A percentile compares a stretch with the other conserved stretches of the same genome.
phyloP scores from a whole-genome alignment of 305 asterid genomes.

The Ilex paraguariensis region DNA sequence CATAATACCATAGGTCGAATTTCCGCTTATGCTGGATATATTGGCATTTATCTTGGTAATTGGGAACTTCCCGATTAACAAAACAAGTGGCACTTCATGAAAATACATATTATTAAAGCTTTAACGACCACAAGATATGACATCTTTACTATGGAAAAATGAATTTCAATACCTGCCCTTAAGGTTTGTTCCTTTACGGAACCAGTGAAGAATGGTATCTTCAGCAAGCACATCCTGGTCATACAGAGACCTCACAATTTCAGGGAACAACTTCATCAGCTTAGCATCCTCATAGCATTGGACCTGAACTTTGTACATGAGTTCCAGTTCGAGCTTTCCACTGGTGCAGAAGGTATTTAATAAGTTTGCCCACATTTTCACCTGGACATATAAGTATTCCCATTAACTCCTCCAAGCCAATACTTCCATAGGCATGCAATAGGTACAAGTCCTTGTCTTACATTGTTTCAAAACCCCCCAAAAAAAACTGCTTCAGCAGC shows the following conservation, averaged over 20 bases:
- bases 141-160: not conserved
- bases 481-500: not conserved
- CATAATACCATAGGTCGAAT: too few relatives aligned
- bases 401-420: not conserved
- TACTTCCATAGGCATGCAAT: not conserved
- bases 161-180: conserved; percentile 68
- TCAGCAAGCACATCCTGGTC: conserved; percentile 97
- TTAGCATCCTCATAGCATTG: conserved; percentile 98
- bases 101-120: not conserved
- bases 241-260: conserved; percentile 83
- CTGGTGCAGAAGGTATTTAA: conserved; percentile 82
- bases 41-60: too few relatives aligned
- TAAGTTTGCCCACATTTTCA: conserved; percentile 82
- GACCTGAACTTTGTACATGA: conserved; percentile 88
- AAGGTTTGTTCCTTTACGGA: conserved; percentile 79
- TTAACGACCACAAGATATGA: not conserved
- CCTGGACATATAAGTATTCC: conserved; percentile 33
- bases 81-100: not conserved
- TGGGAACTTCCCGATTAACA: too few relatives aligned
- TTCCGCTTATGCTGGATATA: too few relatives aligned
- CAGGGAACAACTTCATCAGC: conserved; percentile 94
- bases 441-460: too few relatives aligned
- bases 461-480: too few relatives aligned
- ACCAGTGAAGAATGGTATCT: conserved; percentile 97
- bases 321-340: conserved; percentile 92